Base-by-base conservation (phyloP, 306 rosid species). In the Quercus suber region DNA sequence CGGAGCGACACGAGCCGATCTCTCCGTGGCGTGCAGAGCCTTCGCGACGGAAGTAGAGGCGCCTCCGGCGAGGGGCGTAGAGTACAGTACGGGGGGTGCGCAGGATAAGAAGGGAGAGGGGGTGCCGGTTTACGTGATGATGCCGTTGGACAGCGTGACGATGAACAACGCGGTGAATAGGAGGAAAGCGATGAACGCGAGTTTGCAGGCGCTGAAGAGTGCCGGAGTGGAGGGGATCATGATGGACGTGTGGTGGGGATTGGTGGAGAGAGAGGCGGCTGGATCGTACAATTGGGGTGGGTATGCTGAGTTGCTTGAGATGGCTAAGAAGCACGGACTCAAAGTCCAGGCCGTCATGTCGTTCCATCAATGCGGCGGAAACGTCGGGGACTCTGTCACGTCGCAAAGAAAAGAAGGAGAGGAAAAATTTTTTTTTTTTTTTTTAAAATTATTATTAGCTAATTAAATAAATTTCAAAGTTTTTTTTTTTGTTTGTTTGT, bases 231-330 rank as follows among this genome's bases (percentile, higher is more conserved):
- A 96, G 76, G 98, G 99, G 9, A 70, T 96, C 3, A 96, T 96
- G 99, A 86, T 96, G 90, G 99, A 96, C 56, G 98, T 96, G 79
- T 96, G 99, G 99, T 96, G 99, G 99, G 99, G 99, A 8, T 28
- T 96, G 91, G 99, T 96, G 73, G 98, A 96, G 90, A 82, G 90
- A 17, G 98, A 93, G 4, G 27, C 76, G 60, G 89, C 99, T 0
- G 94, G 97, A 0, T 75, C 74, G 58, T 96, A 96, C 86, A 91
- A 96, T 35, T 96, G 98, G 98, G 96, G 97, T 1, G 99, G 99
- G 1, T 93, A 93, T 43, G 23, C 69, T 9, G 99, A 96, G 79
- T 87, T 96, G 5, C 19, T 96, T 49, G 96, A 96, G 37, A 93
- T 96, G 98, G 99, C 97, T 28, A 91, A 88, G 92, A 93, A 86